These are phyloP conservation scores for Ilyonectria destructans DNA, from an alignment of 2,329 filamentous ascomycete species.

Conservation along the genomic window DNA sequence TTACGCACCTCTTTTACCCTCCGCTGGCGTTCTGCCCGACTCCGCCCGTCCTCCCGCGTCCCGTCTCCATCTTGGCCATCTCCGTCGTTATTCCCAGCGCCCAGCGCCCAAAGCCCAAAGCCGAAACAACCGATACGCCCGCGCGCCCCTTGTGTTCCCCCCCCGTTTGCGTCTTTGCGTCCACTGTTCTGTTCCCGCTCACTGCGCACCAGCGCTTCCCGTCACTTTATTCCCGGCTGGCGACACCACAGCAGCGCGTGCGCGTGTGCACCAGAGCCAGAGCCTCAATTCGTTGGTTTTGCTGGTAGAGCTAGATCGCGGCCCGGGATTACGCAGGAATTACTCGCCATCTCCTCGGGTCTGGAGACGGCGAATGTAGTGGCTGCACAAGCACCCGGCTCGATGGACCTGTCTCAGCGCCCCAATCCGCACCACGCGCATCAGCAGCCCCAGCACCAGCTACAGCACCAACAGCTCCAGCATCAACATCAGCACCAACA, in stretches of 20 bases:
- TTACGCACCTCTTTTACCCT: conserved; percentile 1
- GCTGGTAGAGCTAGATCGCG: conserved; percentile 6
- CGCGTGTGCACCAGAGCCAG: background rate
- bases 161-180: conserved; percentile 1
- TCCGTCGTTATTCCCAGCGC: conserved; percentile 53
- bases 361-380: conserved; percentile 30
- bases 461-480: conserved; percentile 40
- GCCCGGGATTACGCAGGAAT: conserved; percentile 18
- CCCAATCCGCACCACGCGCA: conserved; percentile 47
- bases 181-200: conserved; percentile 9
- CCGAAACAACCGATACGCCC: conserved; percentile 37
- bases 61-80: conserved; percentile 35
- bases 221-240: conserved; percentile 29
- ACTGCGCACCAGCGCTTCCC: background rate
- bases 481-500: conserved; percentile 34
- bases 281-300: conserved; percentile 11
- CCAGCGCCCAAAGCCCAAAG: conserved; percentile 46
- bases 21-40: conserved; percentile 11
- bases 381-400: conserved; percentile 29
- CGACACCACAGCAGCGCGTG: conserved; percentile 21
- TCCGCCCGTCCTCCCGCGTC: conserved; percentile 32
- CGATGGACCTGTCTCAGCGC: conserved; percentile 51
- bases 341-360: conserved; percentile 27
- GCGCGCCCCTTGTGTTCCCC: conserved; percentile 13
- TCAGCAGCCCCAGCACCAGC: conserved; percentile 35